Evolutionary conservation across 2,329 filamentous ascomycete species (phyloP), one percentile per base, ranked within the genome.

Genomic region (Calonectria naviculata): DNA sequence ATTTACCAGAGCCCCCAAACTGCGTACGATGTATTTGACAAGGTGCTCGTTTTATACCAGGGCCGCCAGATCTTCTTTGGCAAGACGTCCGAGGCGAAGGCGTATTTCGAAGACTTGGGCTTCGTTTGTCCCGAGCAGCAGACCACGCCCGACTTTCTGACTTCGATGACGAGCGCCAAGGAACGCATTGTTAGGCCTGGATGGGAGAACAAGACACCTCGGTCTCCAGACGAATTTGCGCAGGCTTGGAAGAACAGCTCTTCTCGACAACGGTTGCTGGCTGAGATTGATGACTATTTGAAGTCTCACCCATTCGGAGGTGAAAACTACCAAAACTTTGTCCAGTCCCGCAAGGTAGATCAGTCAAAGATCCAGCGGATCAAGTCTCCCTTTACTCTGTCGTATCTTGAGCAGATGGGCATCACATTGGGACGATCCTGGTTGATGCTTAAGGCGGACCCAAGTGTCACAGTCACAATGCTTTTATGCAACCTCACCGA

Each of bases 11-110:
- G 90, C 1, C 86, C 87, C 0, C 75, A 79, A 66, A 67, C 65
- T 36, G 73, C 77, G 38, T 77, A 78, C 38, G 72, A 78, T 67
- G 74, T 90, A 1, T 93, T 93, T 73, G 91, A 93, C 82, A 93
- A 93, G 79, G 92, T 90, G 0, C 83, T 92, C 4, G 84, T 94
- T 1, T 86, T 93, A 2, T 92, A 93, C 77, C 89, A 93, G 74
- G 92, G 92, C 7, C 88, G 89, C 68, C 91, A 92, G 76, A 90
- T 93, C 68, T 93, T 75, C 61, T 78, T 77, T 52, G 77, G 77
- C 10, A 68, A 65, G 62, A 75, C 74, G 2, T 38, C 69, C 5
- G 54, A 74, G 17, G 77, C 77, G 21, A 76, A 74, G 38, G 78
- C 83, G 8, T 93, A 91, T 78, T 93, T 93, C 75, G 83, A 89